Evolutionary conservation across 2,329 filamentous ascomycete species (phyloP).

Genomic region (Taxawa tesnikishii): DNA sequence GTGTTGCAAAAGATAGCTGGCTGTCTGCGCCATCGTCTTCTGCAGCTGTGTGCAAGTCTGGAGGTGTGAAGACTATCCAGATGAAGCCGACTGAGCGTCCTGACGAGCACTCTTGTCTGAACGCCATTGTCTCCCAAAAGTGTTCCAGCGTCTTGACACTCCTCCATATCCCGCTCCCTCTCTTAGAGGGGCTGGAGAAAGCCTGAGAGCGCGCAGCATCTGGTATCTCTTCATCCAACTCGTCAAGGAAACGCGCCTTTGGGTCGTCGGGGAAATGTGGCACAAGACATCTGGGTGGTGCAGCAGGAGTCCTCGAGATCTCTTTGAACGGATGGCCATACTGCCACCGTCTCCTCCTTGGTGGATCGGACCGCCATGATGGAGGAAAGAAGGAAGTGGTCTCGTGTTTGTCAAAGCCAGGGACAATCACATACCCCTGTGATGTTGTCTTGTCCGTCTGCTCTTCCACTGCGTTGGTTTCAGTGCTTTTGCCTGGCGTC

Average conservation of each 20-base stretch:
- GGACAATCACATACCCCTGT: constrained; percentile 74
- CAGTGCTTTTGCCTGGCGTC: not conserved
- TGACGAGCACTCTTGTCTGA: constrained; percentile 86
- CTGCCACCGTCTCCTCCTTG: constrained; percentile 31
- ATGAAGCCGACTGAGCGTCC: constrained; percentile 87
- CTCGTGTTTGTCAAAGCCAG: constrained; percentile 73
- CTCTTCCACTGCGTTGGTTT: not conserved
- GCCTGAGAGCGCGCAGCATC: constrained; percentile 26
- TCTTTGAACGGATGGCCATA: constrained; percentile 62
- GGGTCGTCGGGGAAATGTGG: constrained; percentile 92
- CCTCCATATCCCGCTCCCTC: constrained; percentile 61
- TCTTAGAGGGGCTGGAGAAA: constrained; percentile 21
- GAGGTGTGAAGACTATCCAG: constrained; percentile 72
- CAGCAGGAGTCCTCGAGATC: constrained; percentile 48
- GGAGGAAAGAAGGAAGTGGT: constrained; percentile 66
- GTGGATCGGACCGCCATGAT: constrained; percentile 25
- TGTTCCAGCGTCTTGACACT: constrained; percentile 73
- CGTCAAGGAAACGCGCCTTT: constrained; percentile 77
- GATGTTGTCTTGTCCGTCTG: constrained; percentile 16
- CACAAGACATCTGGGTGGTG: constrained; percentile 70
- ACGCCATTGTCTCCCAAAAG: constrained; percentile 99
- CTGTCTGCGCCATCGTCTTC: constrained; percentile 2
- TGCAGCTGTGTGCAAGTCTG: constrained; percentile 1
- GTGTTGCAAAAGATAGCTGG: constrained; percentile 1
- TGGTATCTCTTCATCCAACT: constrained; percentile 71